Evolutionary conservation across 768 basidiomycete genomes (phyloP).

Genomic region (Pisolithus orientalis): DNA sequence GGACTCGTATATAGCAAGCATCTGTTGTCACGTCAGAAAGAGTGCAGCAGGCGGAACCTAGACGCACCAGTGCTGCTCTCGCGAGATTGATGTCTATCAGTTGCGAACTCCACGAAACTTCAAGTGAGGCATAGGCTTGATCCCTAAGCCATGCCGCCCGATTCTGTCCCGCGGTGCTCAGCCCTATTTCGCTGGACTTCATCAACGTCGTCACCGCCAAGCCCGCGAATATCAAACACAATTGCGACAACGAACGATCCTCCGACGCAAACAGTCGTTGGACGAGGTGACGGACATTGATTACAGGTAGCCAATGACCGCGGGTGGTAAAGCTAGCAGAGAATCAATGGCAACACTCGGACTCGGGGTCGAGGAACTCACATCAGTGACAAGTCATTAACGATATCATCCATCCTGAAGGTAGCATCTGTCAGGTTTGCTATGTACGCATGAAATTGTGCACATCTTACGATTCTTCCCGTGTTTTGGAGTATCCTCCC

Average conservation of each 20-base stretch:
- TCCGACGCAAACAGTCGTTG: conserved; percentile 45
- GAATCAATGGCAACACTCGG: conserved; percentile 3
- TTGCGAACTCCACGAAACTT: conserved; percentile 41
- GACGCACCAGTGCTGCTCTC: conserved; percentile 62
- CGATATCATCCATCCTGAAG: conserved; percentile 42
- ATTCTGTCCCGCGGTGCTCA: conserved; percentile 44
- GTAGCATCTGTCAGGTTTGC: conserved; percentile 1
- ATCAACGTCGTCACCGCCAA: conserved; percentile 69
- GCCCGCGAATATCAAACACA: conserved; percentile 60
- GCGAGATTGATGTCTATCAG: conserved; percentile 62
- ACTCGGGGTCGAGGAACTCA: conserved; percentile 24
- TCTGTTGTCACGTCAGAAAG: conserved; percentile 34
- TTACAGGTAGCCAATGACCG: conserved; percentile 62
- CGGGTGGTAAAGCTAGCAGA: conserved; percentile 55
- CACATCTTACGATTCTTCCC: conserved; percentile 37
- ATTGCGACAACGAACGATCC: conserved; percentile 56
- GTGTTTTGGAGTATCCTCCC: conserved; percentile 33
- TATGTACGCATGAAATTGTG: neutral
- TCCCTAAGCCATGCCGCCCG: conserved; percentile 54
- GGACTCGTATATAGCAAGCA: conserved; percentile 72
- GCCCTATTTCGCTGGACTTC: conserved; percentile 64
- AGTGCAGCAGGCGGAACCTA: neutral
- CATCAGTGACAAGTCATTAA: conserved; percentile 46
- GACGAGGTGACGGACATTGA: conserved; percentile 52
- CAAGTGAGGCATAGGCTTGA: conserved; percentile 49